Evolutionary conservation across 257 asterid species (phyloP).

Genomic region (Nicotiana knightiana): DNA sequence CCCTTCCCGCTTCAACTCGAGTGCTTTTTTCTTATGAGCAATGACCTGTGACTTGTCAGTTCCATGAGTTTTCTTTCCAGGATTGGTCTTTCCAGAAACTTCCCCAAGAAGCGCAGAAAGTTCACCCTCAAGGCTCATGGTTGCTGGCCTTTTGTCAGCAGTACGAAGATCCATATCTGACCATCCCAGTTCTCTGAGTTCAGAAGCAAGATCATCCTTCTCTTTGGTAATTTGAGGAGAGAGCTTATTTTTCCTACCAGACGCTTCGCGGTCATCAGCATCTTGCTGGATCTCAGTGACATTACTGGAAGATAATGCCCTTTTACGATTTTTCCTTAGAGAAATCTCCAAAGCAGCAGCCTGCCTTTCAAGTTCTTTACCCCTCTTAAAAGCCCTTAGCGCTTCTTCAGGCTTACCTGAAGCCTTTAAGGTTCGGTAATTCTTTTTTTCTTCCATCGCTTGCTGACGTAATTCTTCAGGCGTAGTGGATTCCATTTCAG

Average conservation of each 20-base stretch:
- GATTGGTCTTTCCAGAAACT: constrained; percentile 45
- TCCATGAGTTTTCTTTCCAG: constrained; percentile 35
- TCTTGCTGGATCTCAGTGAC: constrained; percentile 32
- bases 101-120: constrained; percentile 65
- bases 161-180: constrained; percentile 73
- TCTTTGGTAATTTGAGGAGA: constrained; percentile 38
- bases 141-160: constrained; percentile 50
- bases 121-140: constrained; percentile 72
- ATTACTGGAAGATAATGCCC: constrained; percentile 43
- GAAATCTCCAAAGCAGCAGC: constrained; percentile 79
- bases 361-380: constrained; percentile 93
- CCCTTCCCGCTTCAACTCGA: constrained; percentile 83
- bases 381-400: constrained; percentile 70
- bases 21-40: constrained; percentile 84
- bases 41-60: constrained; percentile 60
- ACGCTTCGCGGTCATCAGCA: constrained; percentile 32
- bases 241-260: constrained; percentile 32
- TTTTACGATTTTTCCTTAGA: constrained; percentile 67
- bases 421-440: constrained; percentile 60
- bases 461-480: constrained; percentile 87
- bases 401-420: constrained; percentile 97
- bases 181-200: constrained; percentile 93
- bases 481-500: constrained; percentile 42
- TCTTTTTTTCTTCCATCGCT: constrained; percentile 75
- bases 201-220: constrained; percentile 72